phyloP scores from a whole-genome alignment of 768 basidiomycete species.

The Ramaria sp. region DNA sequence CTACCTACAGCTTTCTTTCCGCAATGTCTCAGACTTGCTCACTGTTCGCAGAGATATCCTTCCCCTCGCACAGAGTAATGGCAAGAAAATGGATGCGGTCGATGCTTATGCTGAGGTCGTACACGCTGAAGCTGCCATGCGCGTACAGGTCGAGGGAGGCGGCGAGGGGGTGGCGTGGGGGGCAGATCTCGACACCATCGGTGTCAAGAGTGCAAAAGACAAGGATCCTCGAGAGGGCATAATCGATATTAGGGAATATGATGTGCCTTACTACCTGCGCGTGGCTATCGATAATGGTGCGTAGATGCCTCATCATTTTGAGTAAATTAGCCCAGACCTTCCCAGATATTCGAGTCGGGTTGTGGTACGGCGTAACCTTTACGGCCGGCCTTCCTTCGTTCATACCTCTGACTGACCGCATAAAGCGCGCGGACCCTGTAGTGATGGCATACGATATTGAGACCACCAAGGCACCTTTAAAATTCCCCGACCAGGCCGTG shows the following conservation, averaged over 20 bases:
- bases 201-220: constrained; percentile 33
- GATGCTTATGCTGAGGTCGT: constrained; percentile 98
- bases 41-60: constrained; percentile 78
- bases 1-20: constrained; percentile 81
- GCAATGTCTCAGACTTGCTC: constrained; percentile 89
- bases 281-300: constrained; percentile 93
- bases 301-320: constrained; percentile 8
- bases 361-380: constrained; percentile 94
- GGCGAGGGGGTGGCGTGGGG: constrained; percentile 46
- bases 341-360: constrained; percentile 79
- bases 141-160: constrained; percentile 60
- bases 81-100: constrained; percentile 87
- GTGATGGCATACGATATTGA: constrained; percentile 99
- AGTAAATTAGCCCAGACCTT: neutral
- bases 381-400: constrained; percentile 71
- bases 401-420: constrained; percentile 62
- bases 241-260: constrained; percentile 91
- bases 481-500: constrained; percentile 90
- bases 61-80: constrained; percentile 82
- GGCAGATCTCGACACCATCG: constrained; percentile 24
- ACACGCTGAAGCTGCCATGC: constrained; percentile 46
- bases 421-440: constrained; percentile 97
- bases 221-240: constrained; percentile 86
- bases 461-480: constrained; percentile 98
- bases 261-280: constrained; percentile 94